Base-by-base conservation (phyloP, 768 basidiomycete species). In the Russula foetens region DNA sequence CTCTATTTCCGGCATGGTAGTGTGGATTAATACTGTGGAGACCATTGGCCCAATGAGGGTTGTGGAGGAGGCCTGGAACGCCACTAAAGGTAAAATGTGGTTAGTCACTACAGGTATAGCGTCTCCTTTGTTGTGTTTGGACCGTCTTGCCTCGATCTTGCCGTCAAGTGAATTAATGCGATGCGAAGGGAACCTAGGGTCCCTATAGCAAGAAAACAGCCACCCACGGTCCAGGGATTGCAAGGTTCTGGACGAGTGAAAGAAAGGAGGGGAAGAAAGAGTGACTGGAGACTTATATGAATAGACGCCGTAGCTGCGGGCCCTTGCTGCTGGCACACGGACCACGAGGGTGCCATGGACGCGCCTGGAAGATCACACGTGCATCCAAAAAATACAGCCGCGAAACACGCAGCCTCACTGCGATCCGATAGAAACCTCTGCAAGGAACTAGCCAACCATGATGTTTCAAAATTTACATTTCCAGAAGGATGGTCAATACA, bases 391-490 rank as follows among this genome's bases (percentile, higher is more conserved):
- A 45, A 29, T 43, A 58, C 33, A 51, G 39, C 51, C 24, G 56
- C 50, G 46, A 39, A 53, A 48, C 61, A 62, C 45, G 61, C 61
- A 53, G 56, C 44, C 23, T 28, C 11, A 35, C 39, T 58, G 61
- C 45, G 56, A 62, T 53, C 51, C 61, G 56, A 62, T 62, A 58
- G 56, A 58, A 58, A 43, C 12, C 61, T 62, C 61, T 48, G 56
- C 46, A 28, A 35, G 61, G 56, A 58, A 58, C 61, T 43, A 17
- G 51, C 56, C 61, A 51, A 33, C 26, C 51, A 44, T 58, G 45
- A 44, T 58, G 45, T 53, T 62, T 62, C 56, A 53, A 28, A 73
- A 67, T 47, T 75, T 67, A 74, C 75, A 72, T 67, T 67, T 58
- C 58, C 59, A 59, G 57, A 59, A 56, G 51, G 38, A 52, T 53